phyloP scores from a whole-genome alignment of 495 filamentous ascomycete genomes.

The Tuber umbilicatum region DNA sequence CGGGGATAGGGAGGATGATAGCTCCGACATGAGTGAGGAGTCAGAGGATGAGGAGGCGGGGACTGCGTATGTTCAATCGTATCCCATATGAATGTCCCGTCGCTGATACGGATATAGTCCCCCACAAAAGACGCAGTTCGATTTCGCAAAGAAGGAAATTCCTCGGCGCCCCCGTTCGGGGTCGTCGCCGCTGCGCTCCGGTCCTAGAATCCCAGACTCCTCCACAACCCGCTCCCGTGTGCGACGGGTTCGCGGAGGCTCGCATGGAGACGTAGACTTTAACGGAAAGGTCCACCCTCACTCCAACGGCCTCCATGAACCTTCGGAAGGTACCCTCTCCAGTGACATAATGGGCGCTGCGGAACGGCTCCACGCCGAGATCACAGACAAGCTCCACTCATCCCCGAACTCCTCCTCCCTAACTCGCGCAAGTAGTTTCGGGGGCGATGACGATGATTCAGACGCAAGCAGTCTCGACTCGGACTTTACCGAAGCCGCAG shows the following conservation, averaged over 20 bases:
- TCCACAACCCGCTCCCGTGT: constrained; percentile 5
- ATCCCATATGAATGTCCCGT: neutral
- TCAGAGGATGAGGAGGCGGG: constrained; percentile 71
- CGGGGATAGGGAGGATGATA: constrained; percentile 79
- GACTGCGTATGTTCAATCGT: neutral
- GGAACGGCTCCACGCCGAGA: constrained; percentile 13
- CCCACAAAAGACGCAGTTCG: constrained; percentile 63
- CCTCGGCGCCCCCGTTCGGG: constrained; percentile 74
- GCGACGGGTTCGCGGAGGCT: constrained; percentile 21
- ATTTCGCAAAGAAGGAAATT: constrained; percentile 72
- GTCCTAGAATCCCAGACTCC: constrained; percentile 49
- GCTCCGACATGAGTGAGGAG: constrained; percentile 89
- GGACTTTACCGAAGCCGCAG: constrained; percentile 60
- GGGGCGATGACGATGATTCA: constrained; percentile 55
- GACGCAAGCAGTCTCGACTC: constrained; percentile 57
- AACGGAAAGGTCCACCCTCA: constrained; percentile 3
- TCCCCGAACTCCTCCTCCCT: constrained; percentile 22
- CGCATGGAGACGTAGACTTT: constrained; percentile 24
- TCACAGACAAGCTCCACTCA: constrained; percentile 16
- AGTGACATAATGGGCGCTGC: neutral
- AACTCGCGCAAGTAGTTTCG: constrained; percentile 42
- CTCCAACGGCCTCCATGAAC: neutral
- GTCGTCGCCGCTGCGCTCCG: constrained; percentile 70
- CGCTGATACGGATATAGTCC: neutral
- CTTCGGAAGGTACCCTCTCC: constrained; percentile 13